Evolutionary conservation across 495 filamentous ascomycete species (phyloP), one percentile per base, ranked within the genome.

Genomic region (Daldinia bambusicola): DNA sequence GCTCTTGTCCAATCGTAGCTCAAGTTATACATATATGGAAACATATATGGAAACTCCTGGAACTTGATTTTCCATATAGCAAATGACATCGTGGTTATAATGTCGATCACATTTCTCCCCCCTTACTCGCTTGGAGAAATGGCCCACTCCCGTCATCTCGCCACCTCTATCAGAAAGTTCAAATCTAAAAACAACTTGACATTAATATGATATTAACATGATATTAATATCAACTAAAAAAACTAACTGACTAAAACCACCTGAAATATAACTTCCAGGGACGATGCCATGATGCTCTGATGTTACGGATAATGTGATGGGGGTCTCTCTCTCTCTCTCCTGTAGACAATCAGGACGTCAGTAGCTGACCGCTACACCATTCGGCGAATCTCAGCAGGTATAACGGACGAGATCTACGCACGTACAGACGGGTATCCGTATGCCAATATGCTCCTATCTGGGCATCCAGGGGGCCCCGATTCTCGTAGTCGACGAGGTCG

Each of bases 361-460:
- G 30, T 32, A 53, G 50, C 22, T 26, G 5, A 4, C 50, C 22
- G 10, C 50, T 53, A n/a, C 13, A 53, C 22, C 50, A 32, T 8
- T 53, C 50, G 50, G 22, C 10, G 13, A 53, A 53, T 10, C 50
- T 53, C 50, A 53, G 8, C 6, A 32, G 6, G 12, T 31, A 32
- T 16, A 20, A 53, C 8, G 22, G 50, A 16, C 26, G 50, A 53
- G 50, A 32, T 53, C 50, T 53, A 32, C 50, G 50, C 22, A 66
- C 32, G 36, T 66, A 66, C 38, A 70, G 12, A 4, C 68, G 62
- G 9, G 50, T 60, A 34, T 51, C 7, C 4, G 55, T 40, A 36
- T 37, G 55, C 68, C 68, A 70, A 32, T 70, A 66, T 0, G 32
- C 41, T 0, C 67, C 68, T 10, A 50, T 13, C 10, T 20, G 14